Percentiles rank a stretch among this genome's conserved stretches.
phyloP scores from a whole-genome alignment of 2,329 filamentous ascomycete genomes.

The Penicillium digitatum region DNA sequence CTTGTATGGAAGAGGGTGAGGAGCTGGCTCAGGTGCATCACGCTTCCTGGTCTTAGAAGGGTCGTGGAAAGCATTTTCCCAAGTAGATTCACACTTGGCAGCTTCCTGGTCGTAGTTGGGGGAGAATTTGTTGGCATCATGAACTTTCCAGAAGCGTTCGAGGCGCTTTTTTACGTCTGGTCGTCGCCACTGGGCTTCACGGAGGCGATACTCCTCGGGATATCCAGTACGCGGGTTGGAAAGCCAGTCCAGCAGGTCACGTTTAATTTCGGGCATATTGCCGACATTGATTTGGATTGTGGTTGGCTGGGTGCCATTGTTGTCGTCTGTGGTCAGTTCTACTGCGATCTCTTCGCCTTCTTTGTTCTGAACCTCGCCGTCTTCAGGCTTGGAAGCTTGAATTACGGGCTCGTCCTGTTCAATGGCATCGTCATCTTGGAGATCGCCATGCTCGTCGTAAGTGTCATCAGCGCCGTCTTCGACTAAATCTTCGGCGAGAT shows the following conservation, averaged over 20 bases:
- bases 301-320: constrained; percentile 1
- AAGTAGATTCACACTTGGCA: constrained; percentile 29
- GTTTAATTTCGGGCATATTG: neutral
- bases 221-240: constrained; percentile 19
- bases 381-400: constrained; percentile 8
- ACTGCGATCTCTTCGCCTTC: constrained; percentile 21
- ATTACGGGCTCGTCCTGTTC: constrained; percentile 11
- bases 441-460: constrained; percentile 16
- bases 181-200: constrained; percentile 16
- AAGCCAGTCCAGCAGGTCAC: constrained; percentile 19
- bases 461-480: constrained; percentile 13
- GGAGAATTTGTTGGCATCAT: constrained; percentile 35
- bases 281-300: neutral
- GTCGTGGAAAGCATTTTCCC: constrained; percentile 34
- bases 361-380: constrained; percentile 11
- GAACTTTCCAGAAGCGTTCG: constrained; percentile 36
- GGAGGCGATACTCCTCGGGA: constrained; percentile 17
- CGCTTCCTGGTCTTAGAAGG: constrained; percentile 30
- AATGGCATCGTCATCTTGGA: constrained; percentile 18
- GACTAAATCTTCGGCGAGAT: constrained; percentile 21
- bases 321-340: constrained; percentile 1
- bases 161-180: constrained; percentile 32
- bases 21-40: constrained; percentile 22
- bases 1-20: constrained; percentile 36
- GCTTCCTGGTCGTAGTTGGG: constrained; percentile 33